Conservation (phyloP, 495 filamentous ascomycete genomes). For the Aspergillus indologenus region DNA sequence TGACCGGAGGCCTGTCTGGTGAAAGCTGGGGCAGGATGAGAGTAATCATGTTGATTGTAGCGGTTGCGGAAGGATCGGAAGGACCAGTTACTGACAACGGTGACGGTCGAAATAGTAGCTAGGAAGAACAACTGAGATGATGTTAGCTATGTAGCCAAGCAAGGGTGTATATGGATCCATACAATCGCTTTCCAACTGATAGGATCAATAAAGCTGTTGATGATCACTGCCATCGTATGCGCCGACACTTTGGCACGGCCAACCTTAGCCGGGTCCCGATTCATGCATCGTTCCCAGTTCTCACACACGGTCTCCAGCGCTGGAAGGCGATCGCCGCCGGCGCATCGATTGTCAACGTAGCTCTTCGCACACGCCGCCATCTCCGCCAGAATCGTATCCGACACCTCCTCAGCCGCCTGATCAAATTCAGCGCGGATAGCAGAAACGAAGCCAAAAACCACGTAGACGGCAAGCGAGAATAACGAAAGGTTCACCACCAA, state of each 20-base stretch:
- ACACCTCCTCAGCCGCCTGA: constrained; percentile 61
- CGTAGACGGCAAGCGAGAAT: constrained; percentile 61
- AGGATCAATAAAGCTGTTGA: constrained; percentile 67
- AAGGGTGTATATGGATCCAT: constrained; percentile 24
- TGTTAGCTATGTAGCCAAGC: constrained; percentile 15
- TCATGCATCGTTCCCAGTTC: constrained; percentile 85
- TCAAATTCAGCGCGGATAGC: constrained; percentile 76
- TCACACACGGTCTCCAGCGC: constrained; percentile 70
- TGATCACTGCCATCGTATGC: constrained; percentile 77
- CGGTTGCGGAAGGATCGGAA: constrained; percentile 44
- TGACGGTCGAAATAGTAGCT: constrained; percentile 41
- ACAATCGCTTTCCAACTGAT: constrained; percentile 73
- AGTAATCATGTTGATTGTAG: constrained; percentile 34
- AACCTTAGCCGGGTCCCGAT: constrained; percentile 62
- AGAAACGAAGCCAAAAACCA: constrained; percentile 65
- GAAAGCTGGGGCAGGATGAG: constrained; percentile 21
- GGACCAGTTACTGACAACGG: constrained; percentile 47
- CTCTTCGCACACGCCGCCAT: constrained; percentile 68
- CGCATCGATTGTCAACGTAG: constrained; percentile 73
- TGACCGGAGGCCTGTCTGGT: constrained; percentile 24
- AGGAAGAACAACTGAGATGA: constrained; percentile 38
- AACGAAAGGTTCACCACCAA: constrained; percentile 75
- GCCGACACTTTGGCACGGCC: constrained; percentile 66
- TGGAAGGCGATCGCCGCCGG: constrained; percentile 57
- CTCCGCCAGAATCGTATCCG: constrained; percentile 61